phyloP scores from a whole-genome alignment of 495 filamentous ascomycete species.

The Hyphodiscus hymeniophilus region DNA sequence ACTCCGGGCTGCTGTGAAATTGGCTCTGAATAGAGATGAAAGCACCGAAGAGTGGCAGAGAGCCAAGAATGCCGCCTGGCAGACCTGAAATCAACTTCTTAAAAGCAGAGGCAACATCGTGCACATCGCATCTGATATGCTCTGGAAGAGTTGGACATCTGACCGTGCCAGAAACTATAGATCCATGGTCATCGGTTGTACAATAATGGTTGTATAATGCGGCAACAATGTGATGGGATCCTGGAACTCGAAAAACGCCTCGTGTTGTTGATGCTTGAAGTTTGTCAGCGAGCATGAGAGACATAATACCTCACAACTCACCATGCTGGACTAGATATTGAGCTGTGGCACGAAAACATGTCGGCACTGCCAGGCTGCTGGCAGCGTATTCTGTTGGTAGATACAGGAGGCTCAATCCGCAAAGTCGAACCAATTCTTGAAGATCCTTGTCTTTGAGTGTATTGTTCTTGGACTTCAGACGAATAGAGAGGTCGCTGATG shows the following conservation, averaged over 20 bases:
- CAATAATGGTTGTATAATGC: conserved; percentile 57
- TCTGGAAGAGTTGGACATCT: conserved; percentile 44
- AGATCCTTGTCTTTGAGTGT: conserved; percentile 53
- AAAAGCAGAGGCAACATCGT: conserved; percentile 66
- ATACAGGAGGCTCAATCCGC: conserved; percentile 59
- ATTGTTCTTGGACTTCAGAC: conserved; percentile 41
- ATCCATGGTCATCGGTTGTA: conserved; percentile 36
- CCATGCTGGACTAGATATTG: conserved; percentile 59
- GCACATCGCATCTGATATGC: conserved; percentile 47
- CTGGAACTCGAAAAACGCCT: conserved; percentile 59
- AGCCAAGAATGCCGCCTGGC: conserved; percentile 68
- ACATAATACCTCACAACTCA: conserved; percentile 28
- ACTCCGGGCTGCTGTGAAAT: conserved; percentile 39
- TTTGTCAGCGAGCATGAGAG: background rate
- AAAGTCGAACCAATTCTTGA: conserved; percentile 59
- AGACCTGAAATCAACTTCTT: conserved; percentile 62
- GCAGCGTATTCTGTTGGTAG: conserved; percentile 61
- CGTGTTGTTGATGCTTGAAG: conserved; percentile 11
- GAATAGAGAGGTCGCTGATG: conserved; percentile 43
- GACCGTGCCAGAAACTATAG: conserved; percentile 41
- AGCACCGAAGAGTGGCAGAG: conserved; percentile 53
- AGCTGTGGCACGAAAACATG: conserved; percentile 65
- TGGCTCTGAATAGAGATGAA: conserved; percentile 55
- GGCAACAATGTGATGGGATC: conserved; percentile 43
- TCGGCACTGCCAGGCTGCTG: conserved; percentile 55